Conservation (phyloP, 805 yeast genomes). For the Myxozyma vanderwaltii region DNA sequence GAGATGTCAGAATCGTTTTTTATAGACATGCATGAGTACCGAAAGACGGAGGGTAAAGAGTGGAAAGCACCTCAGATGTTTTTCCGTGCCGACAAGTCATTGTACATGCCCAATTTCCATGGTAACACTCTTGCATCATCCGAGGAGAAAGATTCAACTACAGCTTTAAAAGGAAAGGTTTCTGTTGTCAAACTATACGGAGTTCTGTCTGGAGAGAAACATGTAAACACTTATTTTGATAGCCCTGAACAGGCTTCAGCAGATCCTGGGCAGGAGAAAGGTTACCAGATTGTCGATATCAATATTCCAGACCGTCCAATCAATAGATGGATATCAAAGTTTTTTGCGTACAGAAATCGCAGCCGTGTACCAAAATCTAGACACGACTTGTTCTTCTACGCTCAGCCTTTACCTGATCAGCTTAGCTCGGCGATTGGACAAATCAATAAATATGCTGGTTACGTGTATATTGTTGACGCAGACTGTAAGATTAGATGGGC, state of each 20-base stretch:
- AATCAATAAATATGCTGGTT: constrained; percentile 80
- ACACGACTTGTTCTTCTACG: constrained; percentile 56
- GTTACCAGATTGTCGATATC: constrained; percentile 72
- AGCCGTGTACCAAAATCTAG: constrained; percentile 52
- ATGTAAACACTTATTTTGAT: constrained; percentile 62
- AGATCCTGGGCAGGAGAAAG: constrained; percentile 46
- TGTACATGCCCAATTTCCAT: constrained; percentile 78
- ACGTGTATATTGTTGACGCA: constrained; percentile 74
- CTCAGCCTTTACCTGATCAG: constrained; percentile 20
- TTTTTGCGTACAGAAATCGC: constrained; percentile 52
- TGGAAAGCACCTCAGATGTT: constrained; percentile 80
- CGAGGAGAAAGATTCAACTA: constrained; percentile 42
- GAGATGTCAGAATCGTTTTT: constrained; percentile 71
- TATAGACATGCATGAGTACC: constrained; percentile 58
- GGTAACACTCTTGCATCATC: constrained; percentile 54
- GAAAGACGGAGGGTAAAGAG: constrained; percentile 80
- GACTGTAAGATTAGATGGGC: constrained; percentile 86
- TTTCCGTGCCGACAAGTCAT: constrained; percentile 70
- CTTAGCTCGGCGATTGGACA: constrained; percentile 49
- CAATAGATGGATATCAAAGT: constrained; percentile 64
- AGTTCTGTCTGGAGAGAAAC: constrained; percentile 68
- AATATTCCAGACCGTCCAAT: constrained; percentile 72
- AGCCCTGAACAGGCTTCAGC: constrained; percentile 48
- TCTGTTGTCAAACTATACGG: constrained; percentile 68
- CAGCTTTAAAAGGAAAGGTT: constrained; percentile 52